Conservation (phyloP, 2,329 filamentous ascomycete species). For the Epichloe elymi region DNA sequence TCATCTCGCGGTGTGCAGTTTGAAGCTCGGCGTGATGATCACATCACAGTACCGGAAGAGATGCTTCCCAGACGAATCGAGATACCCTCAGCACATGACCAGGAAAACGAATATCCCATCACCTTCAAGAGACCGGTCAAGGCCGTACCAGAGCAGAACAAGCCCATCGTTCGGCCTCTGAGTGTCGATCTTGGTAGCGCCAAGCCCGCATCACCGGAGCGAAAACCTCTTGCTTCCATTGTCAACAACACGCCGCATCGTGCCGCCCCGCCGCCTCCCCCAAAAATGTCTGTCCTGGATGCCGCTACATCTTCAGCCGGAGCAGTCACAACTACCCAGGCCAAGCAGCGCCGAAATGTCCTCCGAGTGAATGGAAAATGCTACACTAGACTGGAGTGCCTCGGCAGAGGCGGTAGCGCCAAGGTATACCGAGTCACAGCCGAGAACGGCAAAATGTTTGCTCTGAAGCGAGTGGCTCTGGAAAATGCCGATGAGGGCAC, state of each 20-base stretch:
- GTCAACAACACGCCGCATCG: slow-evolving; percentile 61
- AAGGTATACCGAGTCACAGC: slow-evolving; percentile 95
- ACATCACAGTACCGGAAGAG: slow-evolving; percentile 7
- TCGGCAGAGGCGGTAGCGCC: slow-evolving; percentile 84
- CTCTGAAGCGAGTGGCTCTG: slow-evolving; percentile 81
- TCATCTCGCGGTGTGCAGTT: slow-evolving; percentile 15
- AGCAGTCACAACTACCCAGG: slow-evolving; percentile 60
- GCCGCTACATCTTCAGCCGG: slow-evolving; percentile 76
- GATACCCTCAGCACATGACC: slow-evolving; percentile 54
- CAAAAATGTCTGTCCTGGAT: slow-evolving; percentile 95
- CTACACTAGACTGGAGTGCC: slow-evolving; percentile 79
- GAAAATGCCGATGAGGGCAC: slow-evolving; percentile 78
- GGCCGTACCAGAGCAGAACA: slow-evolving; percentile 40
- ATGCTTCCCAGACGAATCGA: slow-evolving; percentile 27
- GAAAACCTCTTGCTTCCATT: slow-evolving; percentile 40
- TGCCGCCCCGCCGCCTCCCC: slow-evolving; percentile 72
- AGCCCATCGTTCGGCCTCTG: slow-evolving; percentile 37
- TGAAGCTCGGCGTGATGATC: slow-evolving; percentile 11
- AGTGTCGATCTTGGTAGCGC: slow-evolving; percentile 28
- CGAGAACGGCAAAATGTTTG: slow-evolving; percentile 91
- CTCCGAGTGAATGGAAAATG: slow-evolving; percentile 82
- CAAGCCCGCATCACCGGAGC: slow-evolving; percentile 36
- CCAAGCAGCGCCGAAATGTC: slow-evolving; percentile 64
- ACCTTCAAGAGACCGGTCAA: slow-evolving; percentile 51
- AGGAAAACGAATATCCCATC: slow-evolving; percentile 71